These are phyloP conservation scores for Opeltia flavorubescens DNA, from an alignment of 495 filamentous ascomycete genomes.

Conservation along the genomic window DNA sequence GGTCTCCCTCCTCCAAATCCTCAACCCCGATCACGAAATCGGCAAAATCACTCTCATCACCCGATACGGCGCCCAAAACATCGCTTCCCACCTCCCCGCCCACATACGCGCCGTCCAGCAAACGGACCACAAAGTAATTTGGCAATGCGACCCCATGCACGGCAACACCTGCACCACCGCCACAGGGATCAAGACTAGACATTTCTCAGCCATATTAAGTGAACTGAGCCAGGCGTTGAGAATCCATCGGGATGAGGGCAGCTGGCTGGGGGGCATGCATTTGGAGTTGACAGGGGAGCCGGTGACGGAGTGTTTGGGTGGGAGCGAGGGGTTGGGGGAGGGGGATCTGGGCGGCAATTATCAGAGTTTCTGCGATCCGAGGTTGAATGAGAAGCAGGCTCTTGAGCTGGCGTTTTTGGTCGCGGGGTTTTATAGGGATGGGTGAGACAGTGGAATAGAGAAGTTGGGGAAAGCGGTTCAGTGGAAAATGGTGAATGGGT, in stretches of 20 bases:
- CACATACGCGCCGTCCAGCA: constrained; percentile 80
- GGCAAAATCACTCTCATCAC: constrained; percentile 96
- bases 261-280: constrained; percentile 85
- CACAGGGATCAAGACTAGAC: constrained; percentile 67
- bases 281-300: constrained; percentile 89
- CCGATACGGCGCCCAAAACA: constrained; percentile 69
- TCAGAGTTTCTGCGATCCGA: constrained; percentile 87
- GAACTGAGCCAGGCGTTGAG: constrained; percentile 66
- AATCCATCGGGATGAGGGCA: constrained; percentile 71
- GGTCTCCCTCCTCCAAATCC: constrained; percentile 57
- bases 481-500: too few relatives aligned
- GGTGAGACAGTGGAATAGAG: too few relatives aligned
- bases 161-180: constrained; percentile 53
- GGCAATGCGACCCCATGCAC: constrained; percentile 99
- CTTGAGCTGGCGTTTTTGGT: constrained; percentile 89
- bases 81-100: constrained; percentile 52
- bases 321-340: constrained; percentile 74
- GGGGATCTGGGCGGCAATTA: constrained; percentile 79
- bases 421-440: constrained; percentile 34
- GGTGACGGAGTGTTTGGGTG: constrained; percentile 91
- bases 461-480: too few relatives aligned
- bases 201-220: constrained; percentile 71
- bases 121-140: constrained; percentile 56
- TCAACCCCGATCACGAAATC: constrained; percentile 67
- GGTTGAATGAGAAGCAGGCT: constrained; percentile 94